These are phyloP conservation scores for Boletus sp. DNA, from an alignment of 768 basidiomycete species.

Conservation along the genomic window DNA sequence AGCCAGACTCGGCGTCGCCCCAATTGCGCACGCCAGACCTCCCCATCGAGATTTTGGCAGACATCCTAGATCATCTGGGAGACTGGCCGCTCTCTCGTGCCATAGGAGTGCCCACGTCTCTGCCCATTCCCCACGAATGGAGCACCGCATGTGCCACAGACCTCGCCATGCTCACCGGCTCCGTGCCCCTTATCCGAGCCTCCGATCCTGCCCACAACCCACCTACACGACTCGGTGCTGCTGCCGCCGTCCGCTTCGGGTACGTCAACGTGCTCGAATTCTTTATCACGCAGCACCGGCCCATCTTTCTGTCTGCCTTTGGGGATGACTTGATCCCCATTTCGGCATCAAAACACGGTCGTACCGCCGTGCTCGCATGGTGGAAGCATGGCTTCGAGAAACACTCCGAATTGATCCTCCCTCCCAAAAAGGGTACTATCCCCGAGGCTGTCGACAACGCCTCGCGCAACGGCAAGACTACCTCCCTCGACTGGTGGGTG, in stretches of 20 bases:
- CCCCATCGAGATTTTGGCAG: constrained; percentile 72
- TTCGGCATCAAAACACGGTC: constrained; percentile 74
- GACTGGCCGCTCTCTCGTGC: constrained; percentile 85
- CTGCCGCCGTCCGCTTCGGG: constrained; percentile 66
- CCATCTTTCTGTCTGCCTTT: constrained; percentile 64
- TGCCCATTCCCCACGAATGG: constrained; percentile 71
- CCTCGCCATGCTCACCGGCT: constrained; percentile 67
- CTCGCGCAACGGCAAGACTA: constrained; percentile 71
- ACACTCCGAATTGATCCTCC: constrained; percentile 56
- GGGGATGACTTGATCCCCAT: constrained; percentile 70
- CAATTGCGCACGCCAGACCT: constrained; percentile 54
- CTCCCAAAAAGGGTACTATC: constrained; percentile 53
- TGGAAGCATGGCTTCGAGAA: constrained; percentile 68
- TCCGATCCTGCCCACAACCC: constrained; percentile 53
- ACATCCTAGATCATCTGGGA: constrained; percentile 74
- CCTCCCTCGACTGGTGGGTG: constrained; percentile 81
- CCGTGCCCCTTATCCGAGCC: constrained; percentile 57
- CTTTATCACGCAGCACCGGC: constrained; percentile 62
- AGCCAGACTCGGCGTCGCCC: constrained; percentile 27
- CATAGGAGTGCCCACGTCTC: constrained; percentile 68
- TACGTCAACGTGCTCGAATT: constrained; percentile 76
- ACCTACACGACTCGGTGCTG: constrained; percentile 70
- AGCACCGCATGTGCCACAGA: constrained; percentile 66
- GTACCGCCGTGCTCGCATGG: constrained; percentile 74
- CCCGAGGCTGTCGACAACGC: constrained; percentile 77